Evolutionary conservation across 106 monocot genomes (phyloP).

Genomic region (Dendrobium officinale): DNA sequence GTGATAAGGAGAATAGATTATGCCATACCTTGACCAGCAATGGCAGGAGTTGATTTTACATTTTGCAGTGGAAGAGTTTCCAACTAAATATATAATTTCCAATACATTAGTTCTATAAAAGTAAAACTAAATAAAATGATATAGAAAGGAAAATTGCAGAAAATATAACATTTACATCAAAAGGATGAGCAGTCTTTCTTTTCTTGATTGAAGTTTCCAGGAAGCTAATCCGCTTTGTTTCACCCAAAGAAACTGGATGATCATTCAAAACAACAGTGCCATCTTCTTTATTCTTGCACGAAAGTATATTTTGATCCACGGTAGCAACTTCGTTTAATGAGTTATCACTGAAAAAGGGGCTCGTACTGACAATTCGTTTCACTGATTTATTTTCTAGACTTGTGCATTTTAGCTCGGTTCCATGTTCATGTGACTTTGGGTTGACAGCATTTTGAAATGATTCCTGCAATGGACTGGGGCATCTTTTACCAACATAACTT

Average conservation of each 20-base stretch:
- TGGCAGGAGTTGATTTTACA: conserved; percentile 2
- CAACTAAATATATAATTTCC: conserved; percentile 5
- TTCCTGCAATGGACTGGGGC: conserved; percentile 11
- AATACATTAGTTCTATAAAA: not conserved
- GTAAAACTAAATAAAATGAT: not conserved
- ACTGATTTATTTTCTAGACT: conserved; percentile 10
- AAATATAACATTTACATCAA: conserved; percentile 12
- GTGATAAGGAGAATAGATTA: not conserved
- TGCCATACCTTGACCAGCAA: conserved; percentile 30
- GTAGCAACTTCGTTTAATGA: conserved; percentile 12
- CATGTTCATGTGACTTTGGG: conserved; percentile 25
- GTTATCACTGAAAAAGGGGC: conserved; percentile 35
- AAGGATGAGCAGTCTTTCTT: conserved; percentile 29
- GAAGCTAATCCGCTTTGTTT: conserved; percentile 2
- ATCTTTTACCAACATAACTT: not conserved
- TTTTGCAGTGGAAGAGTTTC: conserved; percentile 10
- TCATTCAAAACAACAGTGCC: not conserved
- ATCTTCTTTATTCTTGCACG: conserved; percentile 16
- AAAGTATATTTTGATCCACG: conserved; percentile 12
- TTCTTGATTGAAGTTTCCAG: conserved; percentile 30
- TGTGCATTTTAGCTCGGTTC: not conserved
- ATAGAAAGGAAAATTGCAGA: not conserved
- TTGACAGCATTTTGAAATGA: conserved; percentile 10
- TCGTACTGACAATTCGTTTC: conserved; percentile 20
- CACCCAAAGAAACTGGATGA: conserved; percentile 8